Percentiles rank a stretch among this genome's conserved stretches.
phyloP scores from a whole-genome alignment of 1,284 basidiomycete species.

The Austroboletus rostrupii region DNA sequence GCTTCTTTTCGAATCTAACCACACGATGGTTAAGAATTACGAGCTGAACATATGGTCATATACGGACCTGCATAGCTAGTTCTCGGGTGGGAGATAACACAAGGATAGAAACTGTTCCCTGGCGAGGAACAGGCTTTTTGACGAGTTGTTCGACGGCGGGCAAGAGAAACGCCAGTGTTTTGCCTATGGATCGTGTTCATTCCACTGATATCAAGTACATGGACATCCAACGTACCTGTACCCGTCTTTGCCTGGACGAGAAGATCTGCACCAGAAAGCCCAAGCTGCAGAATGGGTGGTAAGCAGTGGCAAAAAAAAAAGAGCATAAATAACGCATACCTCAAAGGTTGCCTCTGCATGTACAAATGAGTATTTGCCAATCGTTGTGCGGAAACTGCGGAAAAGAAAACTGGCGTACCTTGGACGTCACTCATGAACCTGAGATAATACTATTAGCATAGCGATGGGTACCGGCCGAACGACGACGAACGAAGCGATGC shows the following conservation, averaged over 20 bases:
- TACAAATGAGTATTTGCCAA: not conserved
- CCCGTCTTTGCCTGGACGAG: constrained; percentile 49
- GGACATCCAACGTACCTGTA: constrained; percentile 31
- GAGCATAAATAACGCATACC: constrained; percentile 11
- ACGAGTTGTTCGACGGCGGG: constrained; percentile 78
- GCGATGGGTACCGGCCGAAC: constrained; percentile 6
- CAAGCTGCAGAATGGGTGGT: constrained; percentile 27
- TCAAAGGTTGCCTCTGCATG: constrained; percentile 35
- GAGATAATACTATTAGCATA: constrained; percentile 14
- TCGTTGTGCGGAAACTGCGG: not conserved
- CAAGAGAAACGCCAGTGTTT: constrained; percentile 87
- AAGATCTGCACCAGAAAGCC: constrained; percentile 35
- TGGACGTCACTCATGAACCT: constrained; percentile 42
- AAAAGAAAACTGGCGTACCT: constrained; percentile 24
- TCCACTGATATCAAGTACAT: not conserved
- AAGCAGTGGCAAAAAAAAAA: not conserved
- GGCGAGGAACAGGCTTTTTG: constrained; percentile 20
- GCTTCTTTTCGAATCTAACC: constrained; percentile 62
- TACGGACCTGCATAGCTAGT: constrained; percentile 74
- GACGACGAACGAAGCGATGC: constrained; percentile 13
- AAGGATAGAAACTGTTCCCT: constrained; percentile 42
- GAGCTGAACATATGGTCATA: not conserved
- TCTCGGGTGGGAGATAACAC: constrained; percentile 88
- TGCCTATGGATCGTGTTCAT: constrained; percentile 45
- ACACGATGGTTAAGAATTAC: not conserved